These are phyloP conservation scores for Cercophora newfieldiana DNA, from an alignment of 495 filamentous ascomycete genomes.

Conservation along the genomic window DNA sequence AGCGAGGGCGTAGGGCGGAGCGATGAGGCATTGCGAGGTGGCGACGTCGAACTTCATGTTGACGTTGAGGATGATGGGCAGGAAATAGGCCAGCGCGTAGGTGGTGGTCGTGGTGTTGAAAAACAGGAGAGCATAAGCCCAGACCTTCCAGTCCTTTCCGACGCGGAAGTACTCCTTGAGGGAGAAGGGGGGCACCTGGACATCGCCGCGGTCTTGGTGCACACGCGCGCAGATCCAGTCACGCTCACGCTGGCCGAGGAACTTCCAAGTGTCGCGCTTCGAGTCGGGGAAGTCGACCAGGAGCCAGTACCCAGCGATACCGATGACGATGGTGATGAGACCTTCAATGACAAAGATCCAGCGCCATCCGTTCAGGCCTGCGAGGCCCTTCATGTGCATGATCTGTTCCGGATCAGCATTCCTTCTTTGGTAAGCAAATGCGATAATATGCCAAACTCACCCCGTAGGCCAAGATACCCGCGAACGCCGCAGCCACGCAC, in stretches of 20 bases:
- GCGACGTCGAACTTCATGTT: constrained; percentile 61
- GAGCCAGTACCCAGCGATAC: constrained; percentile 50
- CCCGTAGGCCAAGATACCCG: constrained; percentile 65
- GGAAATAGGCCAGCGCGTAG: constrained; percentile 67
- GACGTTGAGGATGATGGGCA: constrained; percentile 60
- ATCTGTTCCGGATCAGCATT: constrained; percentile 30
- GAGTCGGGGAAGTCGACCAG: constrained; percentile 64
- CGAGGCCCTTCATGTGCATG: constrained; percentile 56
- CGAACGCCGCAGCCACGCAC: constrained; percentile 59
- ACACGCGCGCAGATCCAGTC: constrained; percentile 61
- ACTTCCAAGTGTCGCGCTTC: constrained; percentile 51
- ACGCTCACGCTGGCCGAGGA: constrained; percentile 51
- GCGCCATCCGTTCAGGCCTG: constrained; percentile 57
- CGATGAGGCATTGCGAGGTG: constrained; percentile 60
- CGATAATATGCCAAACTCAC: constrained; percentile 21
- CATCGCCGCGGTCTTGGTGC: constrained; percentile 59
- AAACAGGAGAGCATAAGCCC: constrained; percentile 61
- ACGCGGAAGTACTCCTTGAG: constrained; percentile 50
- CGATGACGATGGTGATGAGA: constrained; percentile 49
- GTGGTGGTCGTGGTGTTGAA: constrained; percentile 59
- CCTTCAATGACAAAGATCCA: constrained; percentile 68
- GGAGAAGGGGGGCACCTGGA: constrained; percentile 50
- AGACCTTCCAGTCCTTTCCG: constrained; percentile 58
- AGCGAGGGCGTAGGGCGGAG: constrained; percentile 62
- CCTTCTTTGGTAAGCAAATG: no score